Evolutionary conservation across 768 basidiomycete genomes (phyloP).

Genomic region (Sporobolomyces phaffii): DNA sequence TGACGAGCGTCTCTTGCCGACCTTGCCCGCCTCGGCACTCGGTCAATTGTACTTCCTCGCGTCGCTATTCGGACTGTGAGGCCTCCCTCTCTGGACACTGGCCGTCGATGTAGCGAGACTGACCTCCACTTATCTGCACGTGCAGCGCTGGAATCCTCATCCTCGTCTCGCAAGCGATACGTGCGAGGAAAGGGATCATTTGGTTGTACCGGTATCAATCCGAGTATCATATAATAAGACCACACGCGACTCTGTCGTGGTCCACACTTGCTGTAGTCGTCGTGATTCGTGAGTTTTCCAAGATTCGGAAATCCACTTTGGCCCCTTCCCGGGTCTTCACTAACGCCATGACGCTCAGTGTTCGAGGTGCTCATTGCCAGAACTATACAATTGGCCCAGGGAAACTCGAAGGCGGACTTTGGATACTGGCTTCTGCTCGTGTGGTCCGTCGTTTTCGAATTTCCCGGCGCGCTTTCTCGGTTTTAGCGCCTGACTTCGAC

Average conservation of each 20-base stretch:
- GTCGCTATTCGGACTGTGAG: not conserved
- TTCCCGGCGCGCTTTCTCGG: not conserved
- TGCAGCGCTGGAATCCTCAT: constrained; percentile 4
- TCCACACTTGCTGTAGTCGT: not conserved
- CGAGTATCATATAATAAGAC: not conserved
- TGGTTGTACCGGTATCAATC: constrained; percentile 11
- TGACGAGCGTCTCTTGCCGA: not conserved
- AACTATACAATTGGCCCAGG: not conserved
- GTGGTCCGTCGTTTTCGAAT: not conserved
- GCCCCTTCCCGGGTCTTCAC: not conserved
- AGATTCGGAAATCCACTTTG: too few relatives aligned
- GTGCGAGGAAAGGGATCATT: not conserved
- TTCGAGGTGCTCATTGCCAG: constrained; percentile 6
- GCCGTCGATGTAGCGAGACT: not conserved
- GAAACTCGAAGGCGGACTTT: not conserved
- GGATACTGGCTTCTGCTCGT: not conserved
- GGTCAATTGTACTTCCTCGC: constrained; percentile 16
- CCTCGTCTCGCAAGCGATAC: not conserved
- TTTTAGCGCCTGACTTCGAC: too few relatives aligned
- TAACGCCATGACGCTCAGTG: not conserved
- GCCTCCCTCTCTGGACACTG: not conserved
- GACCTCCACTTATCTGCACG: too few relatives aligned
- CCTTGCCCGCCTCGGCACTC: not conserved
- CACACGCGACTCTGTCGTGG: constrained; percentile 13
- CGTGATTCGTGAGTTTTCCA: constrained; percentile 2